A percentile compares a stretch with the other conserved stretches of the same genome.
Conservation (phyloP, 108 stramenopile species). For the Cyclotella choctawhatcheeana region DNA sequence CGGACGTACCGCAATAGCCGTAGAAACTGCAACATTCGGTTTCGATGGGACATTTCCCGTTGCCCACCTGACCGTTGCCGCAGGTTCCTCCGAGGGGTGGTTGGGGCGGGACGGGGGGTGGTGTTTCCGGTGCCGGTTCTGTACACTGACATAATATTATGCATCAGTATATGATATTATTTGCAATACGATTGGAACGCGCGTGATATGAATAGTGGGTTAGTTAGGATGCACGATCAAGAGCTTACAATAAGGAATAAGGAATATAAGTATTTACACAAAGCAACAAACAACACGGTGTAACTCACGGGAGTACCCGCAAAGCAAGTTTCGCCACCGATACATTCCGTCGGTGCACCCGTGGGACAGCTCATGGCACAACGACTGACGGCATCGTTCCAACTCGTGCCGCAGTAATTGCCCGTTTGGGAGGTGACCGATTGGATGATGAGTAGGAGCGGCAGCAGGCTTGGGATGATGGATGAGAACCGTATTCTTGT, state of each 20-base stretch:
- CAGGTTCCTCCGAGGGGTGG: conserved; percentile 23
- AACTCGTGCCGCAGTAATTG: conserved; percentile 26
- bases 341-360: conserved; percentile 33
- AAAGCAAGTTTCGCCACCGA: conserved; percentile 33
- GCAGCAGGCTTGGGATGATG: too few relatives aligned
- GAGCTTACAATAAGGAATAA: too few relatives aligned
- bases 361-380: conserved; percentile 22
- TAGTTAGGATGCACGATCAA: too few relatives aligned
- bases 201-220: too few relatives aligned
- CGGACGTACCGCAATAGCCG: conserved; percentile 32
- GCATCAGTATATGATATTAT: background rate
- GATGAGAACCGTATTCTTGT: too few relatives aligned
- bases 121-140: conserved; percentile 12
- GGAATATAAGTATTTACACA: too few relatives aligned
- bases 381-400: conserved; percentile 28
- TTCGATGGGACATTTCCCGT: conserved; percentile 24
- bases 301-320: conserved; percentile 30
- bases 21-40: conserved; percentile 33
- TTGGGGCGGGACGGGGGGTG: background rate
- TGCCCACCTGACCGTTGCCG: conserved; percentile 21
- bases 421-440: too few relatives aligned
- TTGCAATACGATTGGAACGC: background rate
- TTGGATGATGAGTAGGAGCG: too few relatives aligned
- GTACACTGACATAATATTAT: background rate
- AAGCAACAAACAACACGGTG: background rate